These are phyloP conservation scores for Lactuca saligna DNA, from an alignment of 129 eudicot species.

Conservation along the genomic window DNA sequence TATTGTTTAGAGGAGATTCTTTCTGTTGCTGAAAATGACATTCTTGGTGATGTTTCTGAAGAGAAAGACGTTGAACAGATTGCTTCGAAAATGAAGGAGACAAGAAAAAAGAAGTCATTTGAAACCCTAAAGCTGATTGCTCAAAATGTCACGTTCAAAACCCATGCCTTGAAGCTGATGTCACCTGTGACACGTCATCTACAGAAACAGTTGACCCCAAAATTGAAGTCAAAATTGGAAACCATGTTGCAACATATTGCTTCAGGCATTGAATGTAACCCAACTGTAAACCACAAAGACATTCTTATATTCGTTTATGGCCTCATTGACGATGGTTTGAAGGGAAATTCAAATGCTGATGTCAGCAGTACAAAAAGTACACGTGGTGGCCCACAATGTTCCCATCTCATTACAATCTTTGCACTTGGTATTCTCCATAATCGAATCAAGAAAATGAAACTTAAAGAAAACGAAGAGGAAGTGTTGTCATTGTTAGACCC, in stretches of 20 bases:
- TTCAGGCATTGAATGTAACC: slow-evolving; percentile 68
- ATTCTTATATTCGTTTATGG: slow-evolving; percentile 58
- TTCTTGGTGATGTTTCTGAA: slow-evolving; percentile 85
- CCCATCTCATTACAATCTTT: slow-evolving; percentile 71
- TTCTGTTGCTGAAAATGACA: slow-evolving; percentile 61
- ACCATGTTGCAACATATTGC: slow-evolving; percentile 76
- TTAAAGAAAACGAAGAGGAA: slow-evolving; percentile 39
- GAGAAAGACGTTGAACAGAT: slow-evolving; percentile 89
- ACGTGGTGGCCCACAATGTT: slow-evolving; percentile 36
- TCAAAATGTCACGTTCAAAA: slow-evolving; percentile 64
- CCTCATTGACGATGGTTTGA: slow-evolving; percentile 56
- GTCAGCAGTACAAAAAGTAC: slow-evolving; percentile 10
- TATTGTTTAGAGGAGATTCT: slow-evolving; percentile 76
- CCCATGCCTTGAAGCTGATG: slow-evolving; percentile 74
- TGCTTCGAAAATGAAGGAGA: slow-evolving; percentile 99
- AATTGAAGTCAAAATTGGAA: slow-evolving; percentile 62
- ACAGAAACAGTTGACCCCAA: slow-evolving; percentile 67
- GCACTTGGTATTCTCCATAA: slow-evolving; percentile 61
- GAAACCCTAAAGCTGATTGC: slow-evolving; percentile 72
- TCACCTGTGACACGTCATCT: slow-evolving; percentile 57
- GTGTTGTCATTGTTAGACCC: slow-evolving; percentile 66
- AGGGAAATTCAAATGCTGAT: slow-evolving; percentile 26
- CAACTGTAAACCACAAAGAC: slow-evolving; percentile 62
- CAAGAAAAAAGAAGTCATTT: slow-evolving; percentile 77
- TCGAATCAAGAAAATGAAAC: slow-evolving; percentile 57